Evolutionary conservation across 305 asterid genomes (phyloP).

Genomic region (Withania somnifera): DNA sequence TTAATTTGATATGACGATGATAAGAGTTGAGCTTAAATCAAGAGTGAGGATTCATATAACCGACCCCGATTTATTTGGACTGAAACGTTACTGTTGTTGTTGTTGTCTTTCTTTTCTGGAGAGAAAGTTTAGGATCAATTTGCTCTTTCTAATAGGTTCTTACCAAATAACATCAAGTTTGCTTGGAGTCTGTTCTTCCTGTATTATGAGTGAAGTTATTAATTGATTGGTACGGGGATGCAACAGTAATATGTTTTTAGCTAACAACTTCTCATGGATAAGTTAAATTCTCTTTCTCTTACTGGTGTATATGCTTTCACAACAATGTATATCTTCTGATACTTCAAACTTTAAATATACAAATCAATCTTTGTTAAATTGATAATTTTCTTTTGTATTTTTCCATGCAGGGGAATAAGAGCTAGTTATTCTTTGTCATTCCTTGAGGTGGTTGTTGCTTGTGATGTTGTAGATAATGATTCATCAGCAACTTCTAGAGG

Average conservation of each 20-base stretch:
- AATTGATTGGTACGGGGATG: neutral
- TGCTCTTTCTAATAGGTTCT: neutral
- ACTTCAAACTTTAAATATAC: neutral
- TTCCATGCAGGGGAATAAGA: slow-evolving; percentile 58
- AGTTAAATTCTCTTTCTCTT: neutral
- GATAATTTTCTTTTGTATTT: slow-evolving; percentile 1
- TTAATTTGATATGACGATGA: neutral
- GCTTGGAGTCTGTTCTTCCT: neutral
- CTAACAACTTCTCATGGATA: neutral
- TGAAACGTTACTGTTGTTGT: neutral
- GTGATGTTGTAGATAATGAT: slow-evolving; percentile 50
- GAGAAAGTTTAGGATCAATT: neutral
- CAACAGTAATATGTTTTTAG: neutral
- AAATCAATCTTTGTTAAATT: neutral
- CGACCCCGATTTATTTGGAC: neutral
- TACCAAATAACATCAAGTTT: neutral
- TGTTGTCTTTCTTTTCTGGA: neutral
- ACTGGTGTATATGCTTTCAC: neutral
- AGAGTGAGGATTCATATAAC: neutral
- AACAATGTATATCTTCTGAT: neutral
- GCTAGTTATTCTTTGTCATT: slow-evolving; percentile 67
- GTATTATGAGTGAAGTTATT: neutral
- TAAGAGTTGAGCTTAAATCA: neutral
- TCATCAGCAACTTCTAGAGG: slow-evolving; percentile 15
- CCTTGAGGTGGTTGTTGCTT: slow-evolving; percentile 81